phyloP scores from a whole-genome alignment of 163 green algal species.

The Picocystis sp. region DNA sequence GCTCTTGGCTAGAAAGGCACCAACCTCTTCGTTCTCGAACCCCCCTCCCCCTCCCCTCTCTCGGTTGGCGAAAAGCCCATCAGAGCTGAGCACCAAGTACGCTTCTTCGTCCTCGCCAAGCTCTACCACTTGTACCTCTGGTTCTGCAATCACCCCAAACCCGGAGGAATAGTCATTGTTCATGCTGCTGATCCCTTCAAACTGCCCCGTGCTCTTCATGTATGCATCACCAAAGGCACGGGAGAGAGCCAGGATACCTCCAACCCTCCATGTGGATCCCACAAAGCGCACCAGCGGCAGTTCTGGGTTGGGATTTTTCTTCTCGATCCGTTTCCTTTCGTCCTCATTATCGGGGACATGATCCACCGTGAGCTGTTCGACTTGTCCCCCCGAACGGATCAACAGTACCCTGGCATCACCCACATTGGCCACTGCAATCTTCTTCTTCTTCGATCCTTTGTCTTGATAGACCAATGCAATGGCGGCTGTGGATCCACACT shows the following conservation, averaged over 20 bases:
- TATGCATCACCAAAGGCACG: constrained; percentile 85
- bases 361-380: constrained; percentile 51
- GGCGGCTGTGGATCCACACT: constrained; percentile 74
- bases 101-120: constrained; percentile 42
- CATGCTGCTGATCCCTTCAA: constrained; percentile 51
- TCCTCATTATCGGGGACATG: constrained; percentile 66
- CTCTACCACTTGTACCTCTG: constrained; percentile 34
- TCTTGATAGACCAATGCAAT: constrained; percentile 34
- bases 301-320: constrained; percentile 78
- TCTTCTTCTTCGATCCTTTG: constrained; percentile 10
- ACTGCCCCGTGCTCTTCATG: constrained; percentile 47
- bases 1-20: constrained; percentile 13
- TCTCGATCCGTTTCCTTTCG: constrained; percentile 82
- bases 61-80: constrained; percentile 70
- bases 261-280: constrained; percentile 78
- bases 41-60: constrained; percentile 59
- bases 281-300: constrained; percentile 47
- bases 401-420: constrained; percentile 76
- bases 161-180: constrained; percentile 47
- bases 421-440: constrained; percentile 58
- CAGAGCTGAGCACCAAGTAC: constrained; percentile 56
- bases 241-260: constrained; percentile 83
- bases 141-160: constrained; percentile 69
- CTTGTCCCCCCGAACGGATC: constrained; percentile 22
- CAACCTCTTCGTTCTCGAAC: constrained; percentile 41